These are phyloP conservation scores for Dittrichia graveolens DNA, from an alignment of 129 eudicot species.

Conservation along the genomic window DNA sequence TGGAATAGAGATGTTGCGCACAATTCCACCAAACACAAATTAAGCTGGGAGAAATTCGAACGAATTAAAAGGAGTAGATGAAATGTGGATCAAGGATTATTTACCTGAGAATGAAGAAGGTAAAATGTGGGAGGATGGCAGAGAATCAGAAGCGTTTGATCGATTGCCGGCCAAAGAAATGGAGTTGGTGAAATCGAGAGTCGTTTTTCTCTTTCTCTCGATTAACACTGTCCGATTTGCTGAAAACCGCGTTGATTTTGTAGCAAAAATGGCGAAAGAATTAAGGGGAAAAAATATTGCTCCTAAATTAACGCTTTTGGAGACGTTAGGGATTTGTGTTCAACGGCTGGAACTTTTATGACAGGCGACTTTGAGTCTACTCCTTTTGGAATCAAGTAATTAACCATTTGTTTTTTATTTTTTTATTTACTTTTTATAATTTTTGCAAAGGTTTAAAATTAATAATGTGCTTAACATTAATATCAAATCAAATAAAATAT, in stretches of 20 bases:
- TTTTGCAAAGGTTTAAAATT: too few species aligned
- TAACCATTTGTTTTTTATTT: too few species aligned
- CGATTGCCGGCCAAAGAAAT: slow-evolving; percentile 23
- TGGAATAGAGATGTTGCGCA: not conserved
- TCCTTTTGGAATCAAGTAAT: not conserved
- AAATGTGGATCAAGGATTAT: not conserved
- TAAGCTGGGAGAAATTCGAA: not conserved
- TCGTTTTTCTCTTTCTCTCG: not conserved
- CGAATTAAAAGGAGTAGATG: not conserved
- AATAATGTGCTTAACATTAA: too few species aligned
- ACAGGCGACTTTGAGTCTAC: slow-evolving; percentile 34
- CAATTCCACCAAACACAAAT: not conserved
- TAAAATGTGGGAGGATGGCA: slow-evolving; percentile 28
- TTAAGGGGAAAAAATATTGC: slow-evolving; percentile 24
- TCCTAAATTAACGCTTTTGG: slow-evolving; percentile 31
- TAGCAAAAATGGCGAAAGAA: slow-evolving; percentile 18
- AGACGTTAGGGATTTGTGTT: slow-evolving; percentile 37
- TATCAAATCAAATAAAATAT: too few species aligned
- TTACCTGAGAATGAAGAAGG: slow-evolving; percentile 28
- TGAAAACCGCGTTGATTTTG: slow-evolving; percentile 24
- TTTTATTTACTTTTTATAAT: too few species aligned
- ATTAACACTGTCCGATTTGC: slow-evolving; percentile 34
- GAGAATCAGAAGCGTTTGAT: slow-evolving; percentile 24
- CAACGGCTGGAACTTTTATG: slow-evolving; percentile 37
- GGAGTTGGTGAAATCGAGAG: slow-evolving; percentile 23